Base-by-base conservation (phyloP, 2,329 filamentous ascomycete genomes). In the Fusarium mangiferae region DNA sequence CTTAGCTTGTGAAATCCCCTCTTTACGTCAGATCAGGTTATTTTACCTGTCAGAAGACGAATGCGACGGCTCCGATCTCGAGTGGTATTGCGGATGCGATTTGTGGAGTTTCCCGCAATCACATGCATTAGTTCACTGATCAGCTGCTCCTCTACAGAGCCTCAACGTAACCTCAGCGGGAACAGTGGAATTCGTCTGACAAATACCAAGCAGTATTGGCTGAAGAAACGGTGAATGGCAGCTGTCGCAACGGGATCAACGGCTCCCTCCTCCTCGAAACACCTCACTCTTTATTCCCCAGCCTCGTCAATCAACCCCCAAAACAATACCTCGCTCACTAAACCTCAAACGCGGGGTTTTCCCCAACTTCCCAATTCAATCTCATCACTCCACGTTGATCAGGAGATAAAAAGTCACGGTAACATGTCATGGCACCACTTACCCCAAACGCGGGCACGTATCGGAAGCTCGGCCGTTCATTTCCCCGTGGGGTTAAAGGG, bases 371-470 rank as follows among this genome's bases (percentile, higher is more conserved):
- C 46, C 28, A 3, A 35, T 38, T n/a, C 4, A 24, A 22, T 18
- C 3, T 1, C 42, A n/a, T 11, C 15, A 10, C 18, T 26, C 51
- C 15, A 8, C 12, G 10, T n/a, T 24, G 1, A 54, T 70, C 67
- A 70, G 46, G 67, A 70, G 67, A 70, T 15, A 55, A 24, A 13
- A 22, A 7, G 42, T 49, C 66, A 68, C 36, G 26, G 48, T 33
- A 54, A 52, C 26, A 55, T 56, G 36, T 30, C 17, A 62, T 48
- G 48, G 28, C 39, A 62, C 56, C 42, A 51, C 20, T 35, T 52
- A 52, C 42, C 56, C 56, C 44, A 66, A 66, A 48, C 52, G 67
- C 66, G 67, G 67, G 67, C 67, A 70, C 66, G 59, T 70, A 70
- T 70, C 67, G 67, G 67, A 70, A 49, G 36, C 30, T 65, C 67